Percentiles rank a stretch among this genome's conserved stretches.
These are phyloP conservation scores for Scheffersomyces titani DNA, from an alignment of 1,139 yeast species.

Conservation along the genomic window DNA sequence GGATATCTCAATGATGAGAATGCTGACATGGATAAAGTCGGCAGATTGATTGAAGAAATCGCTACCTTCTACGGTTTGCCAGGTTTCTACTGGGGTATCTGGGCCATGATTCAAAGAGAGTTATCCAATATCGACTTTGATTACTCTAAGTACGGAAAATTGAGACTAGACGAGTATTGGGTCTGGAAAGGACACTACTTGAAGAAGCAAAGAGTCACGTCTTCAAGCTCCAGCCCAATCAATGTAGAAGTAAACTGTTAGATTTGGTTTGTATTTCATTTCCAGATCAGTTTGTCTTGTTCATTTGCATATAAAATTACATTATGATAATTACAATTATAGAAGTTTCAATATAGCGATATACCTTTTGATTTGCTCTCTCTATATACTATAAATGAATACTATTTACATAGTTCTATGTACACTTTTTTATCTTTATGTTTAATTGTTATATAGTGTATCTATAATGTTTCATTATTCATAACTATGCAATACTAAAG, in stretches of 20 bases:
- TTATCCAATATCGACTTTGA: slow-evolving; percentile 75
- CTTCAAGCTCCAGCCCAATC: not conserved
- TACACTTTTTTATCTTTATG: not conserved
- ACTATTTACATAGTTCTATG: not conserved
- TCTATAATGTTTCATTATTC: not conserved
- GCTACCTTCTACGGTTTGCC: slow-evolving; percentile 72
- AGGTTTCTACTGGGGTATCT: slow-evolving; percentile 83
- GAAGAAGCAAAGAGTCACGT: slow-evolving; percentile 6
- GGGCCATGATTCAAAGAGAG: slow-evolving; percentile 78
- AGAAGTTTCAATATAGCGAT: not conserved
- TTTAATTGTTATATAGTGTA: not conserved
- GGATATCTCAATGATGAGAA: slow-evolving; percentile 43
- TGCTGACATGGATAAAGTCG: slow-evolving; percentile 26
- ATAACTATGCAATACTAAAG: slow-evolving; percentile 1
- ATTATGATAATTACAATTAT: not conserved
- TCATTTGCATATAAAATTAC: not conserved
- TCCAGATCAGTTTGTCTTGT: not conserved
- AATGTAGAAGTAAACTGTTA: not conserved
- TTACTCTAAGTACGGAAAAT: slow-evolving; percentile 60
- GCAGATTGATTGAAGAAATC: slow-evolving; percentile 54
- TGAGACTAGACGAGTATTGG: slow-evolving; percentile 69
- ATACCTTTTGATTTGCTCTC: too few relatives aligned
- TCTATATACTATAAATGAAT: not conserved
- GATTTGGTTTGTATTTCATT: not conserved
- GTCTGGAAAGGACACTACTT: slow-evolving; percentile 53